Evolutionary conservation across 768 basidiomycete species (phyloP).

Genomic region (Mycena pura): DNA sequence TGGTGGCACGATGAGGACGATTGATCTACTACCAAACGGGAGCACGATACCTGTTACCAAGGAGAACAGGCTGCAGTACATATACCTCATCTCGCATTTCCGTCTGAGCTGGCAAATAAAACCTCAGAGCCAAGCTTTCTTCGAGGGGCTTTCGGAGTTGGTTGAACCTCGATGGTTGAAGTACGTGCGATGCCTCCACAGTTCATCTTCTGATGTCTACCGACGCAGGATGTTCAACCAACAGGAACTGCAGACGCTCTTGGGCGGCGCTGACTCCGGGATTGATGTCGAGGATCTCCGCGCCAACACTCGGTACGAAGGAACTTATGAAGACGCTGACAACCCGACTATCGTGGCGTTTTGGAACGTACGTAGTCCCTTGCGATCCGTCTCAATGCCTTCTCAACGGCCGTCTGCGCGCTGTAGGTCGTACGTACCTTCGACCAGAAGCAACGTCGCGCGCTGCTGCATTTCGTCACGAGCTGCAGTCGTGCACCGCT

Average conservation of each 20-base stretch:
- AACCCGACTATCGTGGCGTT: conserved; percentile 70
- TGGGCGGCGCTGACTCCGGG: conserved; percentile 86
- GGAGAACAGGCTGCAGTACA: conserved; percentile 89
- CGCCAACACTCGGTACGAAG: conserved; percentile 79
- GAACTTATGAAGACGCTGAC: conserved; percentile 73
- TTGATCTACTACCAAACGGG: conserved; percentile 84
- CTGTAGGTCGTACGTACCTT: conserved; percentile 82
- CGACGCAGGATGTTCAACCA: conserved; percentile 92
- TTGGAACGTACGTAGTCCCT: conserved; percentile 68
- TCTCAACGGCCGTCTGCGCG: not conserved
- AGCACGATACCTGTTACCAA: conserved; percentile 82
- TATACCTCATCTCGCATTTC: conserved; percentile 87
- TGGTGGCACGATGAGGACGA: conserved; percentile 73
- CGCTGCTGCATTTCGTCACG: conserved; percentile 90
- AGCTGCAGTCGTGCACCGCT: conserved; percentile 90
- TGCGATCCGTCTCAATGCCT: not conserved
- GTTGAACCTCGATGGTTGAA: conserved; percentile 89
- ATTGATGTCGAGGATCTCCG: conserved; percentile 86
- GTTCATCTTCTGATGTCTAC: not conserved
- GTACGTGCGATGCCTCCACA: conserved; percentile 38
- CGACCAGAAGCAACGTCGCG: conserved; percentile 76
- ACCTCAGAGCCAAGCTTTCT: conserved; percentile 82
- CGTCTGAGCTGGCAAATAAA: conserved; percentile 89
- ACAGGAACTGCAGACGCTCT: conserved; percentile 87
- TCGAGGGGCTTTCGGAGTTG: conserved; percentile 89